Conservation (phyloP, 2,329 filamentous ascomycete species). For the Colletotrichum sp. region DNA sequence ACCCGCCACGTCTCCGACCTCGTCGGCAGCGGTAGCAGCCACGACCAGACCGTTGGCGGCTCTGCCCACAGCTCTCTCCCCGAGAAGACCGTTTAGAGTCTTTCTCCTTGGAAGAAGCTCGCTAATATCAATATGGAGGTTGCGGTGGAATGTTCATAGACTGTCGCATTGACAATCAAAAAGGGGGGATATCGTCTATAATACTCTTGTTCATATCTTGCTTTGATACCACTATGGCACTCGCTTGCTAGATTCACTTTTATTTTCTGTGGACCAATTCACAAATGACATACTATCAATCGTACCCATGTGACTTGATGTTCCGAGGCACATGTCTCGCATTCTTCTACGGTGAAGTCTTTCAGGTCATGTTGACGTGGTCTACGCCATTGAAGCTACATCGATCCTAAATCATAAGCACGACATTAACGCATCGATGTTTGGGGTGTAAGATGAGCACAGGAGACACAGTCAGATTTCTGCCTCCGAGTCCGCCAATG, state of each 20-base stretch:
- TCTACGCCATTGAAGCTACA: background rate
- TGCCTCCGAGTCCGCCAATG: background rate
- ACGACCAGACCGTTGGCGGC: background rate
- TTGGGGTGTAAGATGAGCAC: background rate
- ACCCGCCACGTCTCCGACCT: constrained; percentile 62
- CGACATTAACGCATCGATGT: background rate
- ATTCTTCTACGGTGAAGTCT: background rate
- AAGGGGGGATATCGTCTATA: background rate
- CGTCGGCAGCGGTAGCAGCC: constrained; percentile 5
- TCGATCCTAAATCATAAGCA: background rate
- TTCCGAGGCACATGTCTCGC: background rate
- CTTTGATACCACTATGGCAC: constrained; percentile 15
- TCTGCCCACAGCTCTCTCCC: constrained; percentile 21
- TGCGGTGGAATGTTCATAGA: background rate
- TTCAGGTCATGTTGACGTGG: background rate
- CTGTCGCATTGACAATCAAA: background rate
- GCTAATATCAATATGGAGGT: background rate
- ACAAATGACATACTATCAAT: background rate
- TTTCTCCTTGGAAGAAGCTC: background rate
- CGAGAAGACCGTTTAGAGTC: constrained; percentile 17
- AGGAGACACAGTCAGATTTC: background rate
- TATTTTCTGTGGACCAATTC: background rate
- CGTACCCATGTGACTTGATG: background rate
- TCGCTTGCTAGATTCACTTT: constrained; percentile 11
- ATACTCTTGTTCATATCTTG: constrained; percentile 11